A percentile compares a stretch with the other conserved stretches of the same genome.
phyloP scores from a whole-genome alignment of 257 asterid genomes.

The Nyctanthes arbortristis region DNA sequence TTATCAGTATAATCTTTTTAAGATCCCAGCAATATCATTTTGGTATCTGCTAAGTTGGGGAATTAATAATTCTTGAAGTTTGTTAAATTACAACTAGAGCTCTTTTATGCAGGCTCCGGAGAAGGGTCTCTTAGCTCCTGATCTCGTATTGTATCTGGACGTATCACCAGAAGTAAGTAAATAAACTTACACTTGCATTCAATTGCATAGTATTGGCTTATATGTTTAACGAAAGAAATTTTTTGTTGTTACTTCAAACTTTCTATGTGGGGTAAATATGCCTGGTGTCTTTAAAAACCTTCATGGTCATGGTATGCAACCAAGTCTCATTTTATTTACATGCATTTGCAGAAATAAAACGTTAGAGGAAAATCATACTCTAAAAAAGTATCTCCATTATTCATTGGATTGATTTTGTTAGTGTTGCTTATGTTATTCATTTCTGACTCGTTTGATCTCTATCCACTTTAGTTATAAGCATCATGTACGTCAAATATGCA shows the following conservation, averaged over 20 bases:
- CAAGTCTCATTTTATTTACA: background rate
- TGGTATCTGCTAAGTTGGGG: background rate
- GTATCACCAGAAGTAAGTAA: slow-evolving; percentile 82
- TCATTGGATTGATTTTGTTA: background rate
- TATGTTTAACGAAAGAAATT: background rate
- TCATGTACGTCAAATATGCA: slow-evolving; percentile 9
- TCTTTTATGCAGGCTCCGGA: slow-evolving; percentile 74
- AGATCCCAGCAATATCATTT: background rate
- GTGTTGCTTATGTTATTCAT: too few species aligned
- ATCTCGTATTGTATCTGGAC: slow-evolving; percentile 85
- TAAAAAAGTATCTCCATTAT: background rate
- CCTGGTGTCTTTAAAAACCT: background rate
- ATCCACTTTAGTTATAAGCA: background rate
- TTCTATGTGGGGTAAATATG: background rate
- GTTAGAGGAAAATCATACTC: background rate
- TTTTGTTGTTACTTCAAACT: background rate
- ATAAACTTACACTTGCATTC: slow-evolving; percentile 12
- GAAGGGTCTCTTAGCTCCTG: slow-evolving; percentile 87
- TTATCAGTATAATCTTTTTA: background rate
- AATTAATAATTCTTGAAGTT: slow-evolving; percentile 13
- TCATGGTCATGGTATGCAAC: background rate
- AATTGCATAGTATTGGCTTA: slow-evolving; percentile 9
- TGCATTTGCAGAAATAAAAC: background rate
- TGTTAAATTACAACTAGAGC: background rate
- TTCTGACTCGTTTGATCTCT: background rate